Evolutionary conservation across 768 basidiomycete genomes (phyloP), one percentile per base, ranked within the genome.

Genomic region (Dioszegia crocea): DNA sequence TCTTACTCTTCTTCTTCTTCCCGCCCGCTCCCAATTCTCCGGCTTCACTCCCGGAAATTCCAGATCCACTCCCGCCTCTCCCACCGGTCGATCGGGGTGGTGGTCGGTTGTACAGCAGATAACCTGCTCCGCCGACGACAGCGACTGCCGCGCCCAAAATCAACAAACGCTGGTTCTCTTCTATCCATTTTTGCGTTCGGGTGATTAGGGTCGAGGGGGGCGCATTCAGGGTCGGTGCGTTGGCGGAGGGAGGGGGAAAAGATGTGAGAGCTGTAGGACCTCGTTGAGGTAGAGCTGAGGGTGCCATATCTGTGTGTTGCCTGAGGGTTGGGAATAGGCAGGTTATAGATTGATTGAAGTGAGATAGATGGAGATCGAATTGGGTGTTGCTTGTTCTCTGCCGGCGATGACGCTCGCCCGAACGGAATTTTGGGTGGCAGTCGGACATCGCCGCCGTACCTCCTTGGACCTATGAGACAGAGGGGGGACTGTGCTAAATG

Each of bases 141-240:
- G 86, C 77, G 38, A 76, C 70, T 17, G 85, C 87, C 0, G 85
- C 86, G 0, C 86, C 87, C 2, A 88, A 81, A 3, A 88, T 84
- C 64, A 91, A 79, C 40, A 88, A 73, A 59, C 85, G 84, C 80
- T 84, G 89, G 80, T 94, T 84, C 67, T 91, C 88, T 0, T 77
- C 76, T 41, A 71, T 57, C 58, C 72, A 75, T 56, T 60, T 59
- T 53, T 74, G 70, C 11, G 71, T 62, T 12, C 69, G 60, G 26
- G 39, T 48, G 24, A 77, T 19, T 9, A 74, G 11, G 24, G 59
- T 29, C 26, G 52, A 46, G 40, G 59, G 40, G n/a, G 54, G 26
- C n/a, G 19, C 33, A 16, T n/a, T 23, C 9, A 27, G 23, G 31
- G 53, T 23, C 9, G 48, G 4, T 39, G 50, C 26, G 26, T 8